A percentile compares a stretch with the other conserved stretches of the same genome.
Evolutionary conservation across 257 asterid species (phyloP).

Genomic region (Gardenia jasminoides): DNA sequence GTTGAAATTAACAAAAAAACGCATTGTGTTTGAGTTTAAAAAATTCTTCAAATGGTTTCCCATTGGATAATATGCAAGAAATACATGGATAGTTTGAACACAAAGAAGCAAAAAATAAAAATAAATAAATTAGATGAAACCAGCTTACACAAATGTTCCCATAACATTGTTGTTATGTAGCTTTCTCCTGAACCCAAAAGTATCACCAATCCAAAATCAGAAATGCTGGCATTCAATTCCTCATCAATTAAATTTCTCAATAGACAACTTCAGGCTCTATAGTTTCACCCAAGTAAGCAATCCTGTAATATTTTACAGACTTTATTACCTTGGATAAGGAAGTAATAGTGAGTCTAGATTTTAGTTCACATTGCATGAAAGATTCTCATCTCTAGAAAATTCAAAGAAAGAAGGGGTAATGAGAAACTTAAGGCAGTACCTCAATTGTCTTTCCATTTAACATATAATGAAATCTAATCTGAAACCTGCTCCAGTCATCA

Average conservation of each 20-base stretch:
- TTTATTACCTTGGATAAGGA: no score
- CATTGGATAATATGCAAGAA: not conserved
- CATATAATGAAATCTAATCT: no score
- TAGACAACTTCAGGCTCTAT: conserved; percentile 95
- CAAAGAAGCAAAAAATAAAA: not conserved
- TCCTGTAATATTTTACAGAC: no score
- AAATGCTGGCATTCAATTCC: conserved; percentile 82
- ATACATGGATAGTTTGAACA: not conserved
- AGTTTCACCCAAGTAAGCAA: conserved; percentile 93
- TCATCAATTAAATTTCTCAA: conserved; percentile 86
- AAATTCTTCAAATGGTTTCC: not conserved
- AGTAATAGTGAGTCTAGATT: no score
- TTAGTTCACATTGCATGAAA: no score
- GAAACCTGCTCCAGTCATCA: no score
- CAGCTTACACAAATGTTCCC: conserved; percentile 92
- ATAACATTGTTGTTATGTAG: conserved; percentile 93
- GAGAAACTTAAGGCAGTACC: no score
- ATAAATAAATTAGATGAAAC: conserved; percentile 6
- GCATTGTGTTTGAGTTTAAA: conserved; percentile 3
- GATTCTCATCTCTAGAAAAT: no score
- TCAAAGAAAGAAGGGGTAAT: no score
- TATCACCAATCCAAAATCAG: conserved; percentile 97
- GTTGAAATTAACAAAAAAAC: conserved; percentile 46
- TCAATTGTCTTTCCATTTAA: no score
- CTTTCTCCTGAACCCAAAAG: conserved; percentile 92